phyloP scores from a whole-genome alignment of 108 stramenopile genomes.

The Cyclostephanos tholiformis region DNA sequence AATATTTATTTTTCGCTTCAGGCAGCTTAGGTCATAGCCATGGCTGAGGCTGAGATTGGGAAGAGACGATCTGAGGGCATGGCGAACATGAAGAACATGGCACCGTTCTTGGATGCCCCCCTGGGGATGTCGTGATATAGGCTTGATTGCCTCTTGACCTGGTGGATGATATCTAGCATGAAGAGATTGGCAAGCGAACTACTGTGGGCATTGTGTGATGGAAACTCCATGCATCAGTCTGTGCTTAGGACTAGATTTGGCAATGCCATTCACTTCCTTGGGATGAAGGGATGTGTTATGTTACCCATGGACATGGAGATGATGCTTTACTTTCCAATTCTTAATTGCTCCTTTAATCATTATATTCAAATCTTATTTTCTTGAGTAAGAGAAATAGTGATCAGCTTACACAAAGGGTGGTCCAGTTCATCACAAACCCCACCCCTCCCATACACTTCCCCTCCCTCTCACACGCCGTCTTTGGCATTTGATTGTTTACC shows the following conservation, averaged over 20 bases:
- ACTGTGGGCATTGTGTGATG: slow-evolving; percentile 77
- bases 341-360: too few species aligned
- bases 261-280: slow-evolving; percentile 79
- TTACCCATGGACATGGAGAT: slow-evolving; percentile 51
- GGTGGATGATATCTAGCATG: slow-evolving; percentile 75
- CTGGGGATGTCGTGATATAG: slow-evolving; percentile 68
- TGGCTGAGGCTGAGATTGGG: slow-evolving; percentile 36
- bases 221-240: slow-evolving; percentile 71
- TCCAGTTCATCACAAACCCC: too few species aligned
- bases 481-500: too few species aligned
- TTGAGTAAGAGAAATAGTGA: too few species aligned
- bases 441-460: too few species aligned
- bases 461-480: too few species aligned
- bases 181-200: slow-evolving; percentile 78
- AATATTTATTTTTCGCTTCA: too few species aligned
- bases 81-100: slow-evolving; percentile 64
- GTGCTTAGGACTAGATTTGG: slow-evolving; percentile 77
- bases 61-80: slow-evolving; percentile 25
- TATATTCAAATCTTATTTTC: too few species aligned
- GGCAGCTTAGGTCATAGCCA: too few species aligned
- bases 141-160: slow-evolving; percentile 72
- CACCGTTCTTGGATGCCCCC: slow-evolving; percentile 82
- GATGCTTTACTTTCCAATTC: too few species aligned
- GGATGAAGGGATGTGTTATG: slow-evolving; percentile 69
- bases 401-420: too few species aligned